Base-by-base conservation (phyloP, 257 asterid genomes). In the Paulownia fortunei region DNA sequence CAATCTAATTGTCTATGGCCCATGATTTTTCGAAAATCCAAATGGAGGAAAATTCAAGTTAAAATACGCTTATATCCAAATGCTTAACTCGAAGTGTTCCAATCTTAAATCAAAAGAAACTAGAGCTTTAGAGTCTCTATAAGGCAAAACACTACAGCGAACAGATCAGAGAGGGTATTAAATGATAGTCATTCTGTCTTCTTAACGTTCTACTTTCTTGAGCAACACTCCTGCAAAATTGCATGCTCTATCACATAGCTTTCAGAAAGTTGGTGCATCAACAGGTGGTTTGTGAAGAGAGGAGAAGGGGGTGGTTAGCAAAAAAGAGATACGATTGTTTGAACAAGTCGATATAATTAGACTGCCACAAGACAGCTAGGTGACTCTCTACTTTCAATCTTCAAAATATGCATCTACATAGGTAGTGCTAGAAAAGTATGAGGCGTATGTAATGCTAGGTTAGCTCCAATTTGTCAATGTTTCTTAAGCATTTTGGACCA, bases 1-100 rank as follows among this genome's bases (percentile, higher is more conserved):
- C 79, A 23, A 79, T 82, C 76, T 30, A 41, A 51, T 68, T 42
- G 76, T 41, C 49, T 9, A 60, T 72, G 69, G 61, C 64, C 47
- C 24, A 49, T 16, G 76, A 6, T 54, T 19, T 65, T 26, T 27
- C 13, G 9, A 23, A 18, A 26, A 49, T 19, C 39, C 27, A 75
- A n/a, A 19, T 11, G 21, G 55, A 68, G 59, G 56, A 42, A 68
- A 56, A 51, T 11, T 39, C 52, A 26, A 65, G 80, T 44, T 65
- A 62, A 16, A 73, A 30, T 26, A 37, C 51, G 63, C 46, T 15
- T 18, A 34, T 27, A 63, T 24, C 55, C 49, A 21, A 61, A 59
- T 18, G 65, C 13, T 69, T 42, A 64, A 79, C 72, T 41, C 63
- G 63, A 19, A 19, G 62, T 23, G 62, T 39, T 52, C 13, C 60